phyloP scores from a whole-genome alignment of 768 basidiomycete species.

The Leccinum uliginosum region DNA sequence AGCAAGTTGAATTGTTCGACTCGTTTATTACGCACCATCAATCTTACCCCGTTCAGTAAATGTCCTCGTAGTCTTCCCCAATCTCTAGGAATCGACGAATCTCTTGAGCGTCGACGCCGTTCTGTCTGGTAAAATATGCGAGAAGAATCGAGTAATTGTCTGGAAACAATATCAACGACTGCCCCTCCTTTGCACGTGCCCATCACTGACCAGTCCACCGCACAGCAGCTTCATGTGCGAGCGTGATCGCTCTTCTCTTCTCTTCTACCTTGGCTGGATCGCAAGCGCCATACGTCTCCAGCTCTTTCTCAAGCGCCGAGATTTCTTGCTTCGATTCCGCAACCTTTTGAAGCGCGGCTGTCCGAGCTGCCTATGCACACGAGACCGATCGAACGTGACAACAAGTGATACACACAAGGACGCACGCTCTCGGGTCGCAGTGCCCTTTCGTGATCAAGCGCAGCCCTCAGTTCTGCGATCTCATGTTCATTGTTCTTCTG shows the following conservation, averaged over 20 bases:
- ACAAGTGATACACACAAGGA: background rate
- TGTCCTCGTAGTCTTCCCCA: constrained; percentile 74
- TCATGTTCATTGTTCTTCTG: constrained; percentile 41
- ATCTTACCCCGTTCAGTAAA: constrained; percentile 34
- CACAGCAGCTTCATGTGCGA: constrained; percentile 79
- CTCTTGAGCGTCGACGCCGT: constrained; percentile 53
- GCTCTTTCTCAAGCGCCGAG: constrained; percentile 56
- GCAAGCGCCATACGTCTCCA: constrained; percentile 74
- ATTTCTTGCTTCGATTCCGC: constrained; percentile 45
- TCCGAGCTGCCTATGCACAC: constrained; percentile 50
- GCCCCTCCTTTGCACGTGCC: background rate
- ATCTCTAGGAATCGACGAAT: constrained; percentile 64
- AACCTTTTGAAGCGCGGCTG: constrained; percentile 48
- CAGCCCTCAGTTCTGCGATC: constrained; percentile 43
- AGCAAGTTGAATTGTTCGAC: constrained; percentile 4
- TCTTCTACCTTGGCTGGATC: constrained; percentile 81
- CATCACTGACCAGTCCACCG: constrained; percentile 80
- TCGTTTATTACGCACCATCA: constrained; percentile 14
- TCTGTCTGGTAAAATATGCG: constrained; percentile 62
- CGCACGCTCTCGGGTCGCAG: constrained; percentile 57
- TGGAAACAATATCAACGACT: constrained; percentile 22
- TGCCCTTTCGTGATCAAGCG: constrained; percentile 48
- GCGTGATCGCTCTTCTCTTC: constrained; percentile 61
- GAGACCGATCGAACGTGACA: background rate
- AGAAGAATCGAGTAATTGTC: constrained; percentile 70